Base-by-base conservation (phyloP, 768 basidiomycete species). In the Clitopilus passeckerianus region DNA sequence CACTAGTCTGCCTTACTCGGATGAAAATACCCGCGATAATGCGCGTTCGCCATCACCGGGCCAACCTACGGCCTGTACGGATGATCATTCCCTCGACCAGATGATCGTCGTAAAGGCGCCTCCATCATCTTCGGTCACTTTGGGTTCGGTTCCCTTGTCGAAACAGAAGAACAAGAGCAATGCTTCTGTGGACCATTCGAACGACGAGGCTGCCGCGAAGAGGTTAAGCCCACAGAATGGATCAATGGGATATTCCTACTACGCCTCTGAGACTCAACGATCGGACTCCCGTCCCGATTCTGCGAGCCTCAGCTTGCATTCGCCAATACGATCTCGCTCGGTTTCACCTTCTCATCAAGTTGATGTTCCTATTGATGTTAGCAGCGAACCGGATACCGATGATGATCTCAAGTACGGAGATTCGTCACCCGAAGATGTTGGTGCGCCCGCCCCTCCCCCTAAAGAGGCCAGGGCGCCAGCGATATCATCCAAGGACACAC, bases 361-460 rank as follows among this genome's bases (percentile, higher is more conserved):
- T 0, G 89, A 91, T 67, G 89, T 91, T 9, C 90, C 89, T 58
- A 85, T 81, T 54, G 77, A 83, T 12, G 77, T 91, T 16, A 90
- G 90, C 72, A 90, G 87, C 64, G 88, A 84, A 14, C 87, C 86
- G 2, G 89, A 91, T 61, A 86, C 85, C 0, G 89, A 90, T 50
- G 75, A 77, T 0, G 88, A 89, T 60, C 74, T 74, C 7, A 82
- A 80, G 18, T 74, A 68, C 30, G 69, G 68, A 56, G 71, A 64
- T 35, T 60, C 56, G 1, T 57, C 60, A 8, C 64, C 67, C n/a
- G 22, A 50, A 22, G 46, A 50, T 5, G 20, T 3, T 14, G 20
- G 62, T 33, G 74, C 80, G 15, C 83, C 84, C 41, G 67, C 66
- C 0, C 79, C 70, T 24, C 80, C 81, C 12, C 77, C 80, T 0